These are phyloP conservation scores for Penicillium cinerascens DNA, from an alignment of 495 filamentous ascomycete species.

Conservation along the genomic window DNA sequence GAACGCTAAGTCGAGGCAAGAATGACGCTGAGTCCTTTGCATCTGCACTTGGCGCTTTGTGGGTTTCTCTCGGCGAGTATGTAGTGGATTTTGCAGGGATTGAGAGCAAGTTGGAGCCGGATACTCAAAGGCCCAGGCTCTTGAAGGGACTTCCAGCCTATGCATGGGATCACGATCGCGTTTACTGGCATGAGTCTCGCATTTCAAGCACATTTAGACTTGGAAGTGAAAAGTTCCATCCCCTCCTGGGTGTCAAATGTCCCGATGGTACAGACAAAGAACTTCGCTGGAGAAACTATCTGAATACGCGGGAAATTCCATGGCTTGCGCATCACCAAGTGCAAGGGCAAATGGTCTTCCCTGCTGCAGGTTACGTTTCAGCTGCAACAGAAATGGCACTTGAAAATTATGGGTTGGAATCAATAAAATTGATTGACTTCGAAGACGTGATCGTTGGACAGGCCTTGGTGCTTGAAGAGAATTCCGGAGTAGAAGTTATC, in stretches of 20 bases:
- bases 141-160: slow-evolving; percentile 47
- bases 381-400: slow-evolving; percentile 53
- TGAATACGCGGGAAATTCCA: slow-evolving; percentile 30
- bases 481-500: slow-evolving; percentile 41
- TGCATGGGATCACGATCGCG: slow-evolving; percentile 45
- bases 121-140: background rate
- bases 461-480: slow-evolving; percentile 51
- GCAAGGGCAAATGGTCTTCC: slow-evolving; percentile 49
- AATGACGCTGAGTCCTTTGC: slow-evolving; percentile 41
- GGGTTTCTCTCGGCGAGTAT: slow-evolving; percentile 36
- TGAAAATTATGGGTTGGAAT: slow-evolving; percentile 11
- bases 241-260: slow-evolving; percentile 28
- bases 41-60: slow-evolving; percentile 47
- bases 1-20: slow-evolving; percentile 33
- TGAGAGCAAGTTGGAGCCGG: background rate
- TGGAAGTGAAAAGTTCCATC: slow-evolving; percentile 16
- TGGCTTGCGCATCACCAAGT: slow-evolving; percentile 43
- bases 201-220: slow-evolving; percentile 18
- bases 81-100: slow-evolving; percentile 14
- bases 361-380: slow-evolving; percentile 55
- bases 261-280: slow-evolving; percentile 19
- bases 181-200: slow-evolving; percentile 51
- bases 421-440: slow-evolving; percentile 31
- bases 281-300: slow-evolving; percentile 35
- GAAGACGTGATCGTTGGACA: slow-evolving; percentile 36